Base-by-base conservation (phyloP, 2,329 filamentous ascomycete genomes). In the Claviceps africana region DNA sequence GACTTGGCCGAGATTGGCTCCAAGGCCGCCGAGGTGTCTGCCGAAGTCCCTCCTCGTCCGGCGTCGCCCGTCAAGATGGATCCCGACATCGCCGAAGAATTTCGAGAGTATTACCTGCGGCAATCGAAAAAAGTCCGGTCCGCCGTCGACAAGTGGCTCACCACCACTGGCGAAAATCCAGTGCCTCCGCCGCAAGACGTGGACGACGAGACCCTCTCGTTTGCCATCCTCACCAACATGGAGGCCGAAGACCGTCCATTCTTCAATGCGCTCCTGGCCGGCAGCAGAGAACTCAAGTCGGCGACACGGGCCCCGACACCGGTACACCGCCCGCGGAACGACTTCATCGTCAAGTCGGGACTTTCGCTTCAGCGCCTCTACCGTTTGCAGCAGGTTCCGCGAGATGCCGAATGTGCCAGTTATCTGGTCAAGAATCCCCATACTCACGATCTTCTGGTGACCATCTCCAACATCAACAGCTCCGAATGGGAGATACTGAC, bases 401-500 rank as follows among this genome's bases (percentile, higher is more conserved):
- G 91, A 47, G 88, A 95, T 61, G 86, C 89, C 19, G 89, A 96
- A 65, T 82, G 83, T 6, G 87, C 86, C 13, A 82, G 93, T 59
- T 96, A 88, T 64, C 79, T 97, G 47, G 78, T 96, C 56, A 88
- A 85, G 65, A 85, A 96, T 64, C 82, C 83, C 0, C 74, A 79
- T 13, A 80, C 93, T 48, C 91, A 97, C 65, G 85, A 93, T 61
- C 81, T 95, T 33, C 79, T 97, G 3, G 83, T 88, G 42, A 95
- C 91, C 0, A 76, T 96, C 48, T 83, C 86, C 37, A 88, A 90
- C 50, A 93, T 97, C 59, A 93, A 85, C 63, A 79, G 83, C 47
- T 86, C 87, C n/a, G 91, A 97, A 67, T 97, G 91, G 91, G 91
- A 96, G 56, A 95, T 97, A 52, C 75, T 97, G 13, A 88, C 85